Conservation (phyloP, 192 early-diverging fungal species). For the Mortierella alpina region DNA sequence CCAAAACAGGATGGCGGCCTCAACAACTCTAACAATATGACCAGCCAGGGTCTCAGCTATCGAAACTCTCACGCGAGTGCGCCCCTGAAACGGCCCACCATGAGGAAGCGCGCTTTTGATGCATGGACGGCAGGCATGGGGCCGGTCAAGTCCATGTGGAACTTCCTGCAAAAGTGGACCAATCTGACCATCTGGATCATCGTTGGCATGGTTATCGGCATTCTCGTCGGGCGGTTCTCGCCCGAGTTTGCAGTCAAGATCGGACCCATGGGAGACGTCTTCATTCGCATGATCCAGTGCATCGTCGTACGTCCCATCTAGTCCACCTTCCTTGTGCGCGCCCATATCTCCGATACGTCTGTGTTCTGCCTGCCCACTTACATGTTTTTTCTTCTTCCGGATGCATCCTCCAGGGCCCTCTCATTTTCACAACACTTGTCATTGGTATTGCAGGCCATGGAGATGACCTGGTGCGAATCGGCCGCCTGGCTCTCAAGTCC, state of each 20-base stretch:
- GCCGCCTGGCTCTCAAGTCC: slow-evolving; percentile 69
- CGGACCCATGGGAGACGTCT: slow-evolving; percentile 58
- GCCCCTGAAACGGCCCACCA: background rate
- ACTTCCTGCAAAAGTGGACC: slow-evolving; percentile 29
- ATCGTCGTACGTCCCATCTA: slow-evolving; percentile 36
- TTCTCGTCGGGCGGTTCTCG: slow-evolving; percentile 57
- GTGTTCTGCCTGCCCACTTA: background rate
- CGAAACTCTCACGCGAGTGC: background rate
- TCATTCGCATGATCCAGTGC: slow-evolving; percentile 63
- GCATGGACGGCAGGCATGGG: background rate
- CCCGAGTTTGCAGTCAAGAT: slow-evolving; percentile 52
- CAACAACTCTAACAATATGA: background rate
- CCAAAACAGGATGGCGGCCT: background rate
- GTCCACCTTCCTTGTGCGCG: background rate
- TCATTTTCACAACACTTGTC: slow-evolving; percentile 76
- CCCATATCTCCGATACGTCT: background rate
- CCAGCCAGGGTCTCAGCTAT: background rate
- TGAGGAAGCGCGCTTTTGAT: background rate
- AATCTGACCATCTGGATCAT: slow-evolving; percentile 64
- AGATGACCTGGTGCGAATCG: slow-evolving; percentile 66
- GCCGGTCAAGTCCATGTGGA: slow-evolving; percentile 7
- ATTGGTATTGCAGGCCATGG: slow-evolving; percentile 76
- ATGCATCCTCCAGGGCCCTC: slow-evolving; percentile 55
- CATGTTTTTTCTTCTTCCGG: background rate
- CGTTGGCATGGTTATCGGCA: slow-evolving; percentile 58